phyloP scores from a whole-genome alignment of 208 protist genomes.

The Phytomonas sp. region DNA sequence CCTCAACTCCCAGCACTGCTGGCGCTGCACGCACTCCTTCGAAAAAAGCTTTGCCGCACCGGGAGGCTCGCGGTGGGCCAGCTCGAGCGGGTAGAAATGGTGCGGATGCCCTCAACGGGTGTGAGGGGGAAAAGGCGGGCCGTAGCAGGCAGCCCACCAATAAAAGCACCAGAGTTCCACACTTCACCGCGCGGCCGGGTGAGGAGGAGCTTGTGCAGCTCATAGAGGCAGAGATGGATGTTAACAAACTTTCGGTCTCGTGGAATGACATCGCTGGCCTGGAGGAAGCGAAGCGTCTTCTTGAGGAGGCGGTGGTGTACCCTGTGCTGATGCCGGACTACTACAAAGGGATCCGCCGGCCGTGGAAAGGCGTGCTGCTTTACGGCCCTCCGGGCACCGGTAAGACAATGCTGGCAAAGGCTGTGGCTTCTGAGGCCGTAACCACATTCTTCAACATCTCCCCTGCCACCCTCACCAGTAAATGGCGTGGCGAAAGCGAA shows the following conservation, averaged over 20 bases:
- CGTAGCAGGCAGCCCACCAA: neutral
- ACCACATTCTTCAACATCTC: slow-evolving; percentile 95
- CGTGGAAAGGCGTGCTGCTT: slow-evolving; percentile 89
- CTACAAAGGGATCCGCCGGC: slow-evolving; percentile 85
- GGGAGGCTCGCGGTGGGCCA: neutral
- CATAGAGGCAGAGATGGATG: slow-evolving; percentile 83
- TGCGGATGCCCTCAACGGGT: slow-evolving; percentile 12
- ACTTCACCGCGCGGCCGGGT: slow-evolving; percentile 50
- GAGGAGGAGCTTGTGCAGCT: slow-evolving; percentile 79
- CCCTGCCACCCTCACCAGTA: slow-evolving; percentile 86
- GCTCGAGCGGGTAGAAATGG: neutral
- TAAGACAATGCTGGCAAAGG: slow-evolving; percentile 93
- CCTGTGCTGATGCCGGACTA: slow-evolving; percentile 90
- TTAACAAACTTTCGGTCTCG: slow-evolving; percentile 46
- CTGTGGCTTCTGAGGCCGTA: slow-evolving; percentile 83
- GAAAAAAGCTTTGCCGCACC: neutral
- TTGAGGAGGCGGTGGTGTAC: slow-evolving; percentile 91
- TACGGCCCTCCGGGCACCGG: slow-evolving; percentile 91
- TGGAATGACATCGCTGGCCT: slow-evolving; percentile 89
- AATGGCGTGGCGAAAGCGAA: slow-evolving; percentile 92
- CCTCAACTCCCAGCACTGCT: neutral
- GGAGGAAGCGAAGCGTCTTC: slow-evolving; percentile 82
- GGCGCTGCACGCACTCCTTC: neutral
- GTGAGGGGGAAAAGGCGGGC: neutral
- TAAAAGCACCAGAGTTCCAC: slow-evolving; percentile 16